Evolutionary conservation across 257 asterid species (phyloP), one percentile per base, ranked within the genome.

Genomic region (Verbascum thapsus): DNA sequence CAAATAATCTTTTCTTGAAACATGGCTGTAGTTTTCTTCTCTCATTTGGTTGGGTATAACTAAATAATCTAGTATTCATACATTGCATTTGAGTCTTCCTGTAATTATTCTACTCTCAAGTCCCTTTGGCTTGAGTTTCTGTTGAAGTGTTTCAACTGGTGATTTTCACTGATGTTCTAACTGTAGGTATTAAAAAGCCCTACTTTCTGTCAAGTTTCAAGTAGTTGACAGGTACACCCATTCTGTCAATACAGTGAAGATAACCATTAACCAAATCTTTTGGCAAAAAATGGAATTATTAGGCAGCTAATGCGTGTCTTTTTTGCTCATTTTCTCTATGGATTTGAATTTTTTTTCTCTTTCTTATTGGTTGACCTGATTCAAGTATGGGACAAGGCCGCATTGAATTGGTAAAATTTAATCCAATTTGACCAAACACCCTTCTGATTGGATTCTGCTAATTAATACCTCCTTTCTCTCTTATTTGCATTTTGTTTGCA

Each of bases 401-500:
- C 13, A 17, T 53, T 53, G 9, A 23, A 51, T 23, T 49, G 16
- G 44, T 9, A 8, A 8, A 26, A 4, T 22, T 51, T 35, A 34
- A 35, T 34, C 61, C 9, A 18, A 18, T 37, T 26, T 15, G 10
- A 15, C 41, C 16, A 47, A 43, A 26, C 9, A 8, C 44, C 15
- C 57, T 62, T 26, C 10, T 37, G 34, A 32, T 35, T 16, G 60
- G 13, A 1, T 61, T 49, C 2, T 9, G 10, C 26, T 30, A 2
- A 8, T 4, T 43, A 22, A 13, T 60, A 39, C 49, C 19, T 6
- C 43, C 41, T 5, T 6, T n/a, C 1, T n/a, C 11, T 52, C 58
- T 41, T 67, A 26, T 42, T 19, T 47, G 26, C 35, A 26, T 44
- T 70, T n/a, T 44, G 52, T 56, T 48, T 51, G 20, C 48, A 13